Conservation (phyloP, 441 rosid species). For the Euphorbia schlechtendalii region DNA sequence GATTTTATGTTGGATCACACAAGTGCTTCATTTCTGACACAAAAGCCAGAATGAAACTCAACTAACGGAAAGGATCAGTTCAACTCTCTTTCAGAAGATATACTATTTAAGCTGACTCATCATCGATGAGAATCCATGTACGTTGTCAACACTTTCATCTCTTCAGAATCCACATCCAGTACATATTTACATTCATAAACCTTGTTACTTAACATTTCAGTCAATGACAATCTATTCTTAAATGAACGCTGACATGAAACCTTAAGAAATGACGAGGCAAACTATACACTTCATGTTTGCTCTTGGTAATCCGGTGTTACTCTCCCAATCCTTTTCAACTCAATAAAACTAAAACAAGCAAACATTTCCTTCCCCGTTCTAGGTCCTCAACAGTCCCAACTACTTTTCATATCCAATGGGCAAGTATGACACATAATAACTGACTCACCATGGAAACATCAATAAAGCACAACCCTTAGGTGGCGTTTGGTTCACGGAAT, state of each 20-base stretch:
- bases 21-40: too few species aligned
- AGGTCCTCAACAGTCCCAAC: background rate
- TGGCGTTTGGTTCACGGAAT: too few species aligned
- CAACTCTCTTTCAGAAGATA: background rate
- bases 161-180: background rate
- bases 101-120: background rate
- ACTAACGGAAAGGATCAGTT: background rate
- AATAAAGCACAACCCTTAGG: background rate
- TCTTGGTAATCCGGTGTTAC: background rate
- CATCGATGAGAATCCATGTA: background rate
- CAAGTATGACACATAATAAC: background rate
- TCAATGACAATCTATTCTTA: background rate
- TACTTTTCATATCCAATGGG: background rate
- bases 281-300: background rate
- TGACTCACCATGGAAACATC: background rate
- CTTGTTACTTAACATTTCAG: background rate
- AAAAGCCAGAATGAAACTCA: too few species aligned
- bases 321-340: background rate
- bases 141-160: background rate
- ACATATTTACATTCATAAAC: background rate
- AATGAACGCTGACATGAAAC: background rate
- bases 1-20: too few species aligned
- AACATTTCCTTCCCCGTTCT: background rate
- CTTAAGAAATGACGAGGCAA: background rate
- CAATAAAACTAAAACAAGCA: background rate